phyloP scores from a whole-genome alignment of 805 yeast genomes.

The Kockiozyma suomiensis region DNA sequence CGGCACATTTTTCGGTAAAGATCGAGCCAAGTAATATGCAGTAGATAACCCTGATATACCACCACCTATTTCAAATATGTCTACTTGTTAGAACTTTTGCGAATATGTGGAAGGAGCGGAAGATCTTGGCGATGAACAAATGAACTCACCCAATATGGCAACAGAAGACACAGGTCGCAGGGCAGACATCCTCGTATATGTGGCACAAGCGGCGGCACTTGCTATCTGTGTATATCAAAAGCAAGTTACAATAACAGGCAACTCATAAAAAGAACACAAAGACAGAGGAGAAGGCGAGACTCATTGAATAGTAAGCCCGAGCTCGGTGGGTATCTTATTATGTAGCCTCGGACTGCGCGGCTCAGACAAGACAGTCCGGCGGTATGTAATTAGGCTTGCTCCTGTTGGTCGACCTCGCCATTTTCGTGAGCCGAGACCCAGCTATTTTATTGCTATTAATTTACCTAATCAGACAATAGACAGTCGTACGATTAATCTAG shows the following conservation, averaged over 20 bases:
- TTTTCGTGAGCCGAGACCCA: conserved; percentile 1
- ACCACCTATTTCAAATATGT: conserved; percentile 55
- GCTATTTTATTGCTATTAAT: not conserved
- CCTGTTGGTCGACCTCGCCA: conserved; percentile 1
- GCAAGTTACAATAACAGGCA: not conserved
- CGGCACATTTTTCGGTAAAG: conserved; percentile 18
- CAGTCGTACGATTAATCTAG: no score
- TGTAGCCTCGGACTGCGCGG: conserved; percentile 13
- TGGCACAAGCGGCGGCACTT: not conserved
- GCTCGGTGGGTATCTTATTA: not conserved
- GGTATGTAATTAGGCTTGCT: conserved; percentile 3
- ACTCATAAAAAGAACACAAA: not conserved
- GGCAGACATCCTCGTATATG: not conserved
- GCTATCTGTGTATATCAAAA: not conserved
- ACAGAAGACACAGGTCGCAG: conserved; percentile 13
- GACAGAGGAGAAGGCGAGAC: not conserved
- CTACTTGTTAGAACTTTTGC: not conserved
- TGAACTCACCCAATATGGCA: conserved; percentile 11
- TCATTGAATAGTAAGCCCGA: not conserved
- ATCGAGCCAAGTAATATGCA: conserved; percentile 56
- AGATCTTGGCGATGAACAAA: not conserved
- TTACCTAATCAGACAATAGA: not conserved
- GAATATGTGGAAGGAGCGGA: not conserved
- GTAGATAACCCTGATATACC: conserved; percentile 86
- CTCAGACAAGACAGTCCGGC: not conserved